A percentile compares a stretch with the other conserved stretches of the same genome.
These are phyloP conservation scores for Sclerotinia subarctica DNA, from an alignment of 2,329 filamentous ascomycete species.

Conservation along the genomic window DNA sequence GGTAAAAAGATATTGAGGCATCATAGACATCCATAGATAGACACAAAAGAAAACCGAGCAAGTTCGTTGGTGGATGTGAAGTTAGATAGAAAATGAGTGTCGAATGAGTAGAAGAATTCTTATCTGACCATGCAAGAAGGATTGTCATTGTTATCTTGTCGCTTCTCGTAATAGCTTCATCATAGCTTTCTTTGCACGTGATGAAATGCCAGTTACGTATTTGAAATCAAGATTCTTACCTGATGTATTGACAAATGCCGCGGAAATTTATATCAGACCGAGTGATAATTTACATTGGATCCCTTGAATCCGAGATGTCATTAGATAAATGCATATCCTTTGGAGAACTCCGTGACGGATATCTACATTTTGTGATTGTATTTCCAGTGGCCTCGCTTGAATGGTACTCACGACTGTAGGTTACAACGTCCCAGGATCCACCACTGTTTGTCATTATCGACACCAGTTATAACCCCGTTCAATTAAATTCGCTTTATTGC, in stretches of 20 bases:
- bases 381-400: background rate
- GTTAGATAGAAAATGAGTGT: background rate
- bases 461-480: background rate
- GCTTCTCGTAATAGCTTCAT: constrained; percentile 21
- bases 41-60: background rate
- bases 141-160: constrained; percentile 19
- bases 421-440: background rate
- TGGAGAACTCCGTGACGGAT: background rate
- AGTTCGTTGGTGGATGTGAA: constrained; percentile 4
- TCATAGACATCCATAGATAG: background rate
- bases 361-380: background rate
- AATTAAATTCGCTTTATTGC: background rate
- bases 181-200: constrained; percentile 12
- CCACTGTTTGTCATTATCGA: constrained; percentile 8
- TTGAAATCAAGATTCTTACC: constrained; percentile 5
- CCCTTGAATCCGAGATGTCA: background rate
- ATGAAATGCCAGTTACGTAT: background rate
- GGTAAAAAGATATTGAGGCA: background rate
- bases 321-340: background rate
- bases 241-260: background rate
- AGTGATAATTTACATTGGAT: background rate
- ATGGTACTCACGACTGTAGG: background rate
- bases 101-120: constrained; percentile 18
- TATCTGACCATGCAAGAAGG: constrained; percentile 11
- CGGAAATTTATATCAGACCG: background rate